Percentiles rank a stretch among this genome's conserved stretches.
These are phyloP conservation scores for Torulaspora pretoriensis DNA, from an alignment of 1,139 yeast species.

Conservation along the genomic window DNA sequence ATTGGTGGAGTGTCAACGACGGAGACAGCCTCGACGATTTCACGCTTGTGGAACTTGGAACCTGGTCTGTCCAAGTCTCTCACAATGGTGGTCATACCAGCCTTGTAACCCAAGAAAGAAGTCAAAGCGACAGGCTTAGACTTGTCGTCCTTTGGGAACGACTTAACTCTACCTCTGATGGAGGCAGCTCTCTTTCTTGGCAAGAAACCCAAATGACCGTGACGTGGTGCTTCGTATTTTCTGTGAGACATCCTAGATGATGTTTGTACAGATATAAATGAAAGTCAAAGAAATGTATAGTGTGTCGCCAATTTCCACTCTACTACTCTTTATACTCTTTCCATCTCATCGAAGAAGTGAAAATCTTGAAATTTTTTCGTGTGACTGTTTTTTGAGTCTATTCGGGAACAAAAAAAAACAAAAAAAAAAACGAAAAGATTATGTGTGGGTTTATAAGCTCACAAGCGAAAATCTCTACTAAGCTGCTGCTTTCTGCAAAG, in stretches of 20 bases:
- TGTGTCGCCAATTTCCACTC: neutral
- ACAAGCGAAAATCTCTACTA: too few relatives aligned
- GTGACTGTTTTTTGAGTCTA: neutral
- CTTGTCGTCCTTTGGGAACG: constrained; percentile 99
- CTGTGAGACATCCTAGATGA: constrained; percentile 84
- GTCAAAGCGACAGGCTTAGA: constrained; percentile 98
- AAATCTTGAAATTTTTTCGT: constrained; percentile 1
- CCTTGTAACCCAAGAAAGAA: constrained; percentile 98
- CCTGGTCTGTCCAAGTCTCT: constrained; percentile 99
- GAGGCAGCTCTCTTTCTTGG: constrained; percentile 99
- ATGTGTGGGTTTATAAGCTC: neutral
- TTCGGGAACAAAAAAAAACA: neutral
- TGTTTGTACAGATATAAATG: constrained; percentile 3
- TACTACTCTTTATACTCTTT: neutral
- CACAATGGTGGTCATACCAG: constrained; percentile 99
- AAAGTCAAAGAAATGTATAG: too few relatives aligned
- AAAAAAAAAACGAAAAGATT: neutral
- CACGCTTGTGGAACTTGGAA: constrained; percentile 99
- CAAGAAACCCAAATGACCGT: constrained; percentile 98
- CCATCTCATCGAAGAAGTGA: neutral
- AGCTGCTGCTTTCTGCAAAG: too few relatives aligned
- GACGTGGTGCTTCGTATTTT: constrained; percentile 99
- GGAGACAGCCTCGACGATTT: constrained; percentile 98
- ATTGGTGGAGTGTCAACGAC: constrained; percentile 99
- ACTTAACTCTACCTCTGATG: constrained; percentile 98